Conservation (phyloP, 805 yeast species). For the Dipodascus geniculatus region DNA sequence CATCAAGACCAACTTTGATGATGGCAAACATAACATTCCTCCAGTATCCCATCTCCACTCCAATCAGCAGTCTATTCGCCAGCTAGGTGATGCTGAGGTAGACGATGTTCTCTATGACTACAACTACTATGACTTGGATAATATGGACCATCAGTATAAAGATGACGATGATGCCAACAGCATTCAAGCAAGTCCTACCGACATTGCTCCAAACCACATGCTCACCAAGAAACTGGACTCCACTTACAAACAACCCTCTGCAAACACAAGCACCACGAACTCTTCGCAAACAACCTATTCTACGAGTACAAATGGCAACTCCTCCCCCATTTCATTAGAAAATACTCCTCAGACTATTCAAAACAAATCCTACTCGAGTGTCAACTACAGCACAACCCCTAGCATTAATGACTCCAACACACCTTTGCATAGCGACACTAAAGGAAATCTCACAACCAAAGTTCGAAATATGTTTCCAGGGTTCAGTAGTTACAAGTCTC, state of each 20-base stretch:
- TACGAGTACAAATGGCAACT: neutral
- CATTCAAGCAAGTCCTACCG: neutral
- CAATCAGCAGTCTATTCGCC: neutral
- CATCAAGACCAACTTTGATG: neutral
- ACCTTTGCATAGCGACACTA: neutral
- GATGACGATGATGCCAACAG: neutral
- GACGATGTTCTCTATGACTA: neutral
- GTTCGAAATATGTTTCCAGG: conserved; percentile 10
- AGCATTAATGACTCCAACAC: neutral
- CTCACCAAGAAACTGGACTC: neutral
- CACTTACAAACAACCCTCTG: neutral
- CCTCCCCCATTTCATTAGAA: neutral
- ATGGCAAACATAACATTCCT: neutral
- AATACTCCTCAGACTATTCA: neutral
- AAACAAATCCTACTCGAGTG: neutral
- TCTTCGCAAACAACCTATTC: conserved; percentile 1
- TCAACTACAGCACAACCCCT: neutral
- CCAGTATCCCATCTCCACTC: neutral
- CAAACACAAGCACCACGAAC: neutral
- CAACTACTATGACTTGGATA: neutral
- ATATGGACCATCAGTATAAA: neutral
- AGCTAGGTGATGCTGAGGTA: neutral
- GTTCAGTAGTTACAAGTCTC: conserved; percentile 8
- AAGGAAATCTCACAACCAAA: conserved; percentile 4
- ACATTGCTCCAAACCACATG: neutral